phyloP scores from a whole-genome alignment of 495 filamentous ascomycete species.

The Podospora tetraspora region DNA sequence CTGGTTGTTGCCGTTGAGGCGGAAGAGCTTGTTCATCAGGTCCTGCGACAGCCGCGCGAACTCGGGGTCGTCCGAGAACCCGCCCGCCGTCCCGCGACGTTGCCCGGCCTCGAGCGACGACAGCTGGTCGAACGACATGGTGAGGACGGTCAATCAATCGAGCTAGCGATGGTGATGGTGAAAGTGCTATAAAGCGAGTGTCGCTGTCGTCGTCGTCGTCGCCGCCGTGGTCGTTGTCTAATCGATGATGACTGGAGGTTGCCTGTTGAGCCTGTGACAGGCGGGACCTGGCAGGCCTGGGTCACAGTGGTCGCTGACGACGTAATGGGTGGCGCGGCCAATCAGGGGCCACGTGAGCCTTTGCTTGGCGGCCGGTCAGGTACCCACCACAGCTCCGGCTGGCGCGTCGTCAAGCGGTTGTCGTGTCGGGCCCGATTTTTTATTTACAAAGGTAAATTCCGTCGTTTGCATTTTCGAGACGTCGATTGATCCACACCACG shows the following conservation, averaged over 20 bases:
- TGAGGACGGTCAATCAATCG: not conserved
- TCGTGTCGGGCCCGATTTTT: conserved; percentile 6
- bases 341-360: not conserved
- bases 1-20: conserved; percentile 78
- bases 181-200: not conserved
- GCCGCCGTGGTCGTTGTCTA: not conserved
- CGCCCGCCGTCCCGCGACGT: conserved; percentile 33
- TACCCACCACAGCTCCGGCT: conserved; percentile 1
- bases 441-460: conserved; percentile 10
- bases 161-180: not conserved
- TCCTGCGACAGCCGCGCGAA: conserved; percentile 76
- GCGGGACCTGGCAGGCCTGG: not conserved
- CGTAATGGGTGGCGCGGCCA: conserved; percentile 9
- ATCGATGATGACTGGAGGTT: not conserved
- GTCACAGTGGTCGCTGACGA: conserved; percentile 1
- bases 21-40: conserved; percentile 80
- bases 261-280: conserved; percentile 4
- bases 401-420: not conserved
- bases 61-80: conserved; percentile 90
- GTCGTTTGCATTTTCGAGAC: not conserved
- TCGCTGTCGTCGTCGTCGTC: not conserved
- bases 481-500: not conserved
- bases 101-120: conserved; percentile 69
- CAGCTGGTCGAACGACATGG: conserved; percentile 89
- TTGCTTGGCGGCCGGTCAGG: not conserved